Conservation (phyloP, 2,329 filamentous ascomycete species). For the Fusarium buxicola region DNA sequence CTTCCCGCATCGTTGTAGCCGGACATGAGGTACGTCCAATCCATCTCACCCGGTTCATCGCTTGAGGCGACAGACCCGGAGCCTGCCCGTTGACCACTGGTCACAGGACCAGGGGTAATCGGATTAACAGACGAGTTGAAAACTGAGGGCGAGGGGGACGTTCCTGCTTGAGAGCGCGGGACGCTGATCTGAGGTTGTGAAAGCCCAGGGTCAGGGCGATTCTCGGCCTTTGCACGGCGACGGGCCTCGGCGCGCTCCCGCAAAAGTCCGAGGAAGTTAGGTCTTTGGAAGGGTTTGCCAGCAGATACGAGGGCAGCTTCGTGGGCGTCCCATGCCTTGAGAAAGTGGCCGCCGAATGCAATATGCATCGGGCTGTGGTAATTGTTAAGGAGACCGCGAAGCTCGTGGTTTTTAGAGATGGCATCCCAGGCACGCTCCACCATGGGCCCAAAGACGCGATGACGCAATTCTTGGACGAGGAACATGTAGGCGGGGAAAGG, state of each 20-base stretch:
- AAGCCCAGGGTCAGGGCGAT: slow-evolving; percentile 39
- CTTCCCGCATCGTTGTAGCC: slow-evolving; percentile 52
- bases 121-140: slow-evolving; percentile 48
- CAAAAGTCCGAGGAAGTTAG: slow-evolving; percentile 61
- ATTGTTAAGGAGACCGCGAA: slow-evolving; percentile 61
- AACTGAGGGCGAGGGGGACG: slow-evolving; percentile 48
- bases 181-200: slow-evolving; percentile 43
- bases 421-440: slow-evolving; percentile 70
- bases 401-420: slow-evolving; percentile 66
- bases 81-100: slow-evolving; percentile 19
- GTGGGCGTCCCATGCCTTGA: slow-evolving; percentile 72
- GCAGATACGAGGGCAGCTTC: slow-evolving; percentile 59
- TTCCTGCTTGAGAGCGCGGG: slow-evolving; percentile 36
- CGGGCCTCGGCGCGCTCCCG: slow-evolving; percentile 57
- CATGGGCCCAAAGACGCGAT: slow-evolving; percentile 63
- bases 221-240: slow-evolving; percentile 48
- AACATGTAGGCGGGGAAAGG: slow-evolving; percentile 72
- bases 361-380: slow-evolving; percentile 67
- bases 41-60: slow-evolving; percentile 55
- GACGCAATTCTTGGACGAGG: slow-evolving; percentile 66
- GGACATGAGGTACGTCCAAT: slow-evolving; percentile 62
- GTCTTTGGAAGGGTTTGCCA: slow-evolving; percentile 57
- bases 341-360: slow-evolving; percentile 67
- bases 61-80: slow-evolving; percentile 39
- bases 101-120: slow-evolving; percentile 14